phyloP scores from a whole-genome alignment of 2,329 filamentous ascomycete genomes.

The Penicillium griseofulvum region DNA sequence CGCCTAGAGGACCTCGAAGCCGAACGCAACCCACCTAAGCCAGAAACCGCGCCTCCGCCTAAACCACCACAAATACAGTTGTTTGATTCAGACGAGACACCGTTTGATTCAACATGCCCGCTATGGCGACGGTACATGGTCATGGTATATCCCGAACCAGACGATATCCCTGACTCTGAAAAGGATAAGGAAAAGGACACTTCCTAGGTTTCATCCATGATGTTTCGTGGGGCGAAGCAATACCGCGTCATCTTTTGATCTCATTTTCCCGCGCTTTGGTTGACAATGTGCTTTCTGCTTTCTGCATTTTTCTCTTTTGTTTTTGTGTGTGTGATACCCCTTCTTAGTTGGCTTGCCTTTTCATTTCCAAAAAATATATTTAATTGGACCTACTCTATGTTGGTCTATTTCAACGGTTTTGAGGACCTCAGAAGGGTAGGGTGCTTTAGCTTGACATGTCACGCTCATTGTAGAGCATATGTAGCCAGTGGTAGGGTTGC shows the following conservation, averaged over 20 bases:
- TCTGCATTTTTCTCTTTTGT: neutral
- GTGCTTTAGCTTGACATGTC: neutral
- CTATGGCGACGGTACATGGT: neutral
- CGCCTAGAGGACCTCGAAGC: neutral
- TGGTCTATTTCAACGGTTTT: neutral
- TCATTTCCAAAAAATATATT: neutral
- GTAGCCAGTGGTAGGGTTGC: neutral
- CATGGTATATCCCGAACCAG: neutral
- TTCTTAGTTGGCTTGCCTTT: neutral
- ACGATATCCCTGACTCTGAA: neutral
- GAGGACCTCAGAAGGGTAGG: neutral
- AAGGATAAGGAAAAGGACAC: neutral
- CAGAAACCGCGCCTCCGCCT: neutral
- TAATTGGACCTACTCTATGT: neutral
- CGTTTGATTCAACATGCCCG: neutral
- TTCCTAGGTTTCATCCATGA: neutral
- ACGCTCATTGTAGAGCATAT: neutral
- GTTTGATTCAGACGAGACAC: neutral
- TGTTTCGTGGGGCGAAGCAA: neutral
- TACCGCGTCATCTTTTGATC: neutral
- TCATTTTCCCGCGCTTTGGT: neutral
- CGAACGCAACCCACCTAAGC: neutral
- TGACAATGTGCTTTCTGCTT: neutral
- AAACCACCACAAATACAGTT: neutral
- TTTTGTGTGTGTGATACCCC: conserved; percentile 1